Base-by-base conservation (phyloP, 1,139 yeast genomes). In the Blastobotrys raffinosifermentans region DNA sequence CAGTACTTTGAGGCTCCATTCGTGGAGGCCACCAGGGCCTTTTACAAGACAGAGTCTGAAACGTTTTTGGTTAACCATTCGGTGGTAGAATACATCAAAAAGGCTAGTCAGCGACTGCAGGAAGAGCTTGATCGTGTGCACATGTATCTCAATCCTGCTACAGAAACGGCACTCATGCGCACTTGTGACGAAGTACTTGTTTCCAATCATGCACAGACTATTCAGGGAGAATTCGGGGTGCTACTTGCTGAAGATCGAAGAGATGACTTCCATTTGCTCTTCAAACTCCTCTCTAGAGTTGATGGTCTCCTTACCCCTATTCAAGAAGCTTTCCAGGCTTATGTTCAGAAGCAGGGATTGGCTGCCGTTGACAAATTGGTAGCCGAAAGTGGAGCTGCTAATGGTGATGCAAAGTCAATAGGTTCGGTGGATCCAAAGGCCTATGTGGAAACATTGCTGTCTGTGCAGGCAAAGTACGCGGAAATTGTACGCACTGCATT, bases 11-110 rank as follows among this genome's bases (percentile, higher is more conserved):
- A 91, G 60, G 70, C 66, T 34, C 76, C 77, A 26, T 91, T 87
- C 57, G 68, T 91, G 49, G 75, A 73, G 23, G 78, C 75, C 39
- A 89, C 98, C 1, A 73, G 71, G 38, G 75, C 71, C 29, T 91
- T 82, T 59, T 91, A 89, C 61, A 64, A 69, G 27, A 67, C 67
- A 34, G 96, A 89, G 60, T 78, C 94, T 34, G 66, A 69, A 16
- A 70, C 70, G 35, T 87, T 78, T 57, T 67, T 91, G 47, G 63
- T 73, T 4, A 73, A 75, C 29, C 83, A 86, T 58, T 82, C 87
- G 50, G 94, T 89, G 35, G 91, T 89, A 26, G 95, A 86, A 55
- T 91, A 91, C 63, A 80, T 91, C 76, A 77, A 75, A 48, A 85
- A 82, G 59, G 94, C 95, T 35, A 89, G 84, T 53, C 70, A 75